Conservation (phyloP, 495 filamentous ascomycete genomes). For the Trichoderma erinaceum region DNA sequence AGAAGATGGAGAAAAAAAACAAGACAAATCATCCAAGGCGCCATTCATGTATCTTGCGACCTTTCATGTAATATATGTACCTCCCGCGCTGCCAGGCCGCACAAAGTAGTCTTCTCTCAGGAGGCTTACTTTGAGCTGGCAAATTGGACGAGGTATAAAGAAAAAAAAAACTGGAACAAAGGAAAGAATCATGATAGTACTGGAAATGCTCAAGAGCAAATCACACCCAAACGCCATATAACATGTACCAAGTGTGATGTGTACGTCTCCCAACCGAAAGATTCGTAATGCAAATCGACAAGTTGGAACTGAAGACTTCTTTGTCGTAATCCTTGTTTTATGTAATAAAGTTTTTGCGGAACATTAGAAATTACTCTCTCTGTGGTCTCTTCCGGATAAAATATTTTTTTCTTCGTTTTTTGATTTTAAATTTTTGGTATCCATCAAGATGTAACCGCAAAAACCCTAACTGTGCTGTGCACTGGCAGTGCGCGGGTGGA, state of each 20-base stretch:
- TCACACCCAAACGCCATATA: not conserved
- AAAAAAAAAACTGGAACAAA: not conserved
- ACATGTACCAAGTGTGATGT: not conserved
- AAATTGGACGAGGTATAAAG: not conserved
- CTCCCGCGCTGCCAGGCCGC: not conserved
- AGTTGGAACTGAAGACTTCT: not conserved
- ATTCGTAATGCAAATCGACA: not conserved
- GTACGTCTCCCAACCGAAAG: not conserved
- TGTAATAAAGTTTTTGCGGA: not conserved
- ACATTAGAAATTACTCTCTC: not conserved
- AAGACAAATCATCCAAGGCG: not conserved
- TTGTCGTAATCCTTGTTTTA: not conserved
- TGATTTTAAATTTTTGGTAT: not conserved
- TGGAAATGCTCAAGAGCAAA: constrained; percentile 1
- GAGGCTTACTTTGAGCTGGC: not conserved
- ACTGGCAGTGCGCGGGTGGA: not conserved
- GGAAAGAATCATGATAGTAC: not conserved
- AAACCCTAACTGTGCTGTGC: not conserved
- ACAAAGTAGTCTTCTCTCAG: not conserved
- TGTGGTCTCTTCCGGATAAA: not conserved
- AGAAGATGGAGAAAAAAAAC: not conserved
- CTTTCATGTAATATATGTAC: not conserved
- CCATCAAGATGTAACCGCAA: not conserved
- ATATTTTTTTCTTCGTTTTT: not conserved
- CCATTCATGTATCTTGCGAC: constrained; percentile 9